Percentiles rank a stretch among this genome's conserved stretches.
Conservation (phyloP, 352 stramenopile genomes). For the Pythium monospermum region DNA sequence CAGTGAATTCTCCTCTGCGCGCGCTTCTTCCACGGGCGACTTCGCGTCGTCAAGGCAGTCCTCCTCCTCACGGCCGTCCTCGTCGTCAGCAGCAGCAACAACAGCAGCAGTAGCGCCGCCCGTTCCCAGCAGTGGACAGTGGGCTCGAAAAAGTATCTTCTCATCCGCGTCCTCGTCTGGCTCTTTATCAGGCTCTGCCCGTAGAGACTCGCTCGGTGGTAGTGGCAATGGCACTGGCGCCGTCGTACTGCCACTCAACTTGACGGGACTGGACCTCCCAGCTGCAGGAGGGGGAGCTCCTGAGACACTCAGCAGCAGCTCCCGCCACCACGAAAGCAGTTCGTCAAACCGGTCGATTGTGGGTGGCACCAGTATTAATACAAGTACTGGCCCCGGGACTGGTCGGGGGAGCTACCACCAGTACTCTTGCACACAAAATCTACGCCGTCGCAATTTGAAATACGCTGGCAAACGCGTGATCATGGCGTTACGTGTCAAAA, state of each 20-base stretch:
- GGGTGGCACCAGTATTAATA: neutral
- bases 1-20: slow-evolving; percentile 22
- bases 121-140: no score
- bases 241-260: slow-evolving; percentile 16
- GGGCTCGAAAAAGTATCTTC: no score
- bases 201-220: neutral
- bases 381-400: no score
- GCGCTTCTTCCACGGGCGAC: slow-evolving; percentile 10
- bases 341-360: neutral
- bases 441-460: slow-evolving; percentile 31
- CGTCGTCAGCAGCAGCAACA: slow-evolving; percentile 17
- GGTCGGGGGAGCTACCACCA: no score
- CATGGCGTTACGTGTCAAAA: slow-evolving; percentile 59
- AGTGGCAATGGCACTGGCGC: neutral
- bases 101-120: no score
- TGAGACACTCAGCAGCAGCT: neutral
- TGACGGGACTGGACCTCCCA: slow-evolving; percentile 11
- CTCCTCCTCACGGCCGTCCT: neutral
- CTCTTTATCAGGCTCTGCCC: neutral
- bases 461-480: slow-evolving; percentile 66
- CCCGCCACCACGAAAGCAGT: neutral
- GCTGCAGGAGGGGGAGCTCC: neutral
- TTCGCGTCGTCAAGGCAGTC: no score
- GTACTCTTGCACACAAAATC: neutral
- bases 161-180: slow-evolving; percentile 1